Evolutionary conservation across 805 yeast genomes (phyloP).

Genomic region (Suhomyces faveliae): DNA sequence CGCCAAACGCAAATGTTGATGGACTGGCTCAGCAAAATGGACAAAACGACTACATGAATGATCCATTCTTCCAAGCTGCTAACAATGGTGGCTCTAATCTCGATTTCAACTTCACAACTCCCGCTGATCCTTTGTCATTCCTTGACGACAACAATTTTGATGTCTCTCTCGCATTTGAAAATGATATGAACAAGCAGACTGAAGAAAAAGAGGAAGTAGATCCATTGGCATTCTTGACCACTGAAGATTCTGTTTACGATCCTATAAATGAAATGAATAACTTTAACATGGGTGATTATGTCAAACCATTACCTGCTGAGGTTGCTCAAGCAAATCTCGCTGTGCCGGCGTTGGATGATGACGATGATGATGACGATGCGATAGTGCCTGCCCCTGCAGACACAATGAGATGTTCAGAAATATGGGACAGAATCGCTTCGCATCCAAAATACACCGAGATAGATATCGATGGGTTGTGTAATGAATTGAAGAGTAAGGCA

Average conservation of each 20-base stretch:
- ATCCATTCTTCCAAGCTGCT: conserved; percentile 13
- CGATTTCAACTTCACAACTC: conserved; percentile 7
- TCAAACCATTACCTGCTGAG: conserved; percentile 5
- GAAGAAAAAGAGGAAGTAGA: conserved; percentile 20
- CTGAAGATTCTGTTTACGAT: conserved; percentile 59
- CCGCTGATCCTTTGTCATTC: conserved; percentile 45
- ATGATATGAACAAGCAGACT: not conserved
- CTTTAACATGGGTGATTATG: conserved; percentile 38
- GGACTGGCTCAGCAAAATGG: conserved; percentile 13
- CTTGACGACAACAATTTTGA: conserved; percentile 52
- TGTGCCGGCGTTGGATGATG: conserved; percentile 18
- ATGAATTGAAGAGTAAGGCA: conserved; percentile 86
- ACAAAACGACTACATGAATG: conserved; percentile 13
- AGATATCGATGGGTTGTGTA: conserved; percentile 92
- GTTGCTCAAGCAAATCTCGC: not conserved
- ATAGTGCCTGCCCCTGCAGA: conserved; percentile 71
- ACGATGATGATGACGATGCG: conserved; percentile 30
- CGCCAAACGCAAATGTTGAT: conserved; percentile 18
- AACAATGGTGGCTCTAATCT: conserved; percentile 5
- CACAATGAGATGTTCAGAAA: conserved; percentile 74
- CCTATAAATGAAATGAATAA: conserved; percentile 42
- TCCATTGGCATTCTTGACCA: conserved; percentile 44
- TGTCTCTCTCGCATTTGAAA: conserved; percentile 48
- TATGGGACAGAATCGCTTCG: conserved; percentile 93
- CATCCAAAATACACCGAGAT: conserved; percentile 93